Base-by-base conservation (phyloP, 2,329 filamentous ascomycete genomes). In the Verticillium zaregamsianum region DNA sequence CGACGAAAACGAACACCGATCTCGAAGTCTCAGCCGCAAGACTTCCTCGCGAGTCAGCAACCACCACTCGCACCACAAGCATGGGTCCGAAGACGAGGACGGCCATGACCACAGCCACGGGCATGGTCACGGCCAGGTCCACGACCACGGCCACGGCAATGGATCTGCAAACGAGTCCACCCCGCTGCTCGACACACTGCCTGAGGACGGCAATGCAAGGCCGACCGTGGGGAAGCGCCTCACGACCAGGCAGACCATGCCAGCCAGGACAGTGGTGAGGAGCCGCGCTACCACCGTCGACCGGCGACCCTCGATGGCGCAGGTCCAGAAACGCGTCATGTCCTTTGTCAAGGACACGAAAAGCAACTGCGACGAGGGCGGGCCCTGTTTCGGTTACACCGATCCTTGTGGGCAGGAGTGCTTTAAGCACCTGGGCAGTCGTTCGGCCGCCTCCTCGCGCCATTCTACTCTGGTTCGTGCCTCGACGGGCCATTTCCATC, bases 341-440 rank as follows among this genome's bases (percentile, higher is more conserved):
- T 89, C 86, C 55, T 89, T 89, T 71, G 83, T 89, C 64, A 86
- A 83, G 69, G 86, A 89, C 67, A 86, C 82, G 25, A 89, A 89
- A 70, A 69, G 79, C 37, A 84, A 87, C 67, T 89, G 86, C 66
- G 86, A 89, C 64, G 82, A 85, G 66, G 72, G 74, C 20, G 86
- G 86, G 0, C 82, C 83, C 2, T 90, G 86, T 69, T 89, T 79
- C 67, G 87, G 87, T 61, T 90, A 86, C 69, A 80, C 85, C 2
- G 87, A 89, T 66, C 86, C 86, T 0, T 89, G 86, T 64, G 86
- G 86, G 1, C 85, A 88, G 69, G 85, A 86, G 69, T 89, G 86
- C 71, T 87, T 86, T 72, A 88, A 86, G 66, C 84, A 87, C 63
- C 52, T 87, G 3, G 74, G 68, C 66, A 75, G 71, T 33, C 78